phyloP scores from a whole-genome alignment of 805 yeast species.

The Hanseniaspora nectarophila region DNA sequence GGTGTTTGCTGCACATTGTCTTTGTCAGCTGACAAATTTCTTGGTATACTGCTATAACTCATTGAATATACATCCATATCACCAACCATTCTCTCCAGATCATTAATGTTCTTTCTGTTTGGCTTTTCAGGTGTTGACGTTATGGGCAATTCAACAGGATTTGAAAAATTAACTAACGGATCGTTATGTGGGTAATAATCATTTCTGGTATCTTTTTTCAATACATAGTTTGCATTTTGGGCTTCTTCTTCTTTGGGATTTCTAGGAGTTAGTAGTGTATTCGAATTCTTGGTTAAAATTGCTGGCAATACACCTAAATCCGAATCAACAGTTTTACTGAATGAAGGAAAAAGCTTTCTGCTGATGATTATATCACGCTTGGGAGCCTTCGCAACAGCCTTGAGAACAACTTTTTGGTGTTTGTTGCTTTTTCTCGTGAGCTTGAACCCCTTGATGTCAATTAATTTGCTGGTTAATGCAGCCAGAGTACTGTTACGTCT shows the following conservation, averaged over 20 bases:
- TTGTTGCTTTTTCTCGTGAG: neutral
- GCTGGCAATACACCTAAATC: constrained; percentile 12
- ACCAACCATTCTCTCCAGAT: neutral
- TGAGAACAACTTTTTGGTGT: neutral
- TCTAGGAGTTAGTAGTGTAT: neutral
- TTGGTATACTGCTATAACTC: no score
- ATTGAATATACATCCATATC: neutral
- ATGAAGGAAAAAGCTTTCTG: neutral
- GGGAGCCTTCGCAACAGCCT: neutral
- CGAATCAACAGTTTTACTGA: neutral
- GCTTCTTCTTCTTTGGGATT: neutral
- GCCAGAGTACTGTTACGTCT: neutral
- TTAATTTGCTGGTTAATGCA: neutral
- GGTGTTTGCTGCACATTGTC: neutral
- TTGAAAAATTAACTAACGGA: neutral
- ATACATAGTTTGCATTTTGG: neutral
- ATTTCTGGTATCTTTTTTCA: neutral
- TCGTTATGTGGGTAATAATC: neutral
- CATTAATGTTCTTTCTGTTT: neutral
- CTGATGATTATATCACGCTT: neutral
- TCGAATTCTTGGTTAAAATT: neutral
- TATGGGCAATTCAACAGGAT: neutral
- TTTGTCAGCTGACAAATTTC: neutral
- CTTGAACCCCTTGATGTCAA: neutral
- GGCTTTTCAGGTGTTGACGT: constrained; percentile 9